phyloP scores from a whole-genome alignment of 441 rosid genomes.

The Corymbia calophylla region DNA sequence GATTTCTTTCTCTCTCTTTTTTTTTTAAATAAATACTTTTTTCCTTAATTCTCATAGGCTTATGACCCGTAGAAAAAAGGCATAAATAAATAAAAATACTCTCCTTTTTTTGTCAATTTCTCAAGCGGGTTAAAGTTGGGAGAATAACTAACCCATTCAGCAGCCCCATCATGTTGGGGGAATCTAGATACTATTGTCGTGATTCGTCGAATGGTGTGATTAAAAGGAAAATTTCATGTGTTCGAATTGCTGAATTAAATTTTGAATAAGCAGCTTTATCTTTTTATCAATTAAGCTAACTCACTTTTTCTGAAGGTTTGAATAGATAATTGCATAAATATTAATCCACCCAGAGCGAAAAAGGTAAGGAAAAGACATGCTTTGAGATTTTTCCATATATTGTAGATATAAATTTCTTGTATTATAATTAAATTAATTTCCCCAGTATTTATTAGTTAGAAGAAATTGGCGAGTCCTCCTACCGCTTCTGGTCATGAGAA shows the following conservation, averaged over 20 bases:
- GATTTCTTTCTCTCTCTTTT: background rate
- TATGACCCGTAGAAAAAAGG: background rate
- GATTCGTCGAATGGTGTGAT: background rate
- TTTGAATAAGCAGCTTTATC: too few relatives aligned
- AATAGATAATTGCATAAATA: background rate
- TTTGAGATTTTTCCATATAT: background rate
- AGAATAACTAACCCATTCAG: background rate
- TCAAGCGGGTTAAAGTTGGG: background rate
- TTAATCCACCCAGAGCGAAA: background rate
- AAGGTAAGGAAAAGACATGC: background rate
- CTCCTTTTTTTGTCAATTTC: background rate
- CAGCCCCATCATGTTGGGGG: background rate
- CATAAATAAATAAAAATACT: background rate
- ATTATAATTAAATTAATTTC: background rate
- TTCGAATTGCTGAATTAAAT: background rate
- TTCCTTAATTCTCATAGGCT: background rate
- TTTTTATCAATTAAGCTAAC: background rate
- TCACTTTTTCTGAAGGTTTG: background rate
- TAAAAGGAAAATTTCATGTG: background rate
- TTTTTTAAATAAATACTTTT: background rate
- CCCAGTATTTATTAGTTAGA: background rate
- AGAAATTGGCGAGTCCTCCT: background rate
- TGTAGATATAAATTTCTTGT: background rate
- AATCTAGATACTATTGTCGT: fast-evolving
- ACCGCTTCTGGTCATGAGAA: background rate